Conservation (phyloP, 1,284 basidiomycete species). For the Irpex rosettiformis region DNA sequence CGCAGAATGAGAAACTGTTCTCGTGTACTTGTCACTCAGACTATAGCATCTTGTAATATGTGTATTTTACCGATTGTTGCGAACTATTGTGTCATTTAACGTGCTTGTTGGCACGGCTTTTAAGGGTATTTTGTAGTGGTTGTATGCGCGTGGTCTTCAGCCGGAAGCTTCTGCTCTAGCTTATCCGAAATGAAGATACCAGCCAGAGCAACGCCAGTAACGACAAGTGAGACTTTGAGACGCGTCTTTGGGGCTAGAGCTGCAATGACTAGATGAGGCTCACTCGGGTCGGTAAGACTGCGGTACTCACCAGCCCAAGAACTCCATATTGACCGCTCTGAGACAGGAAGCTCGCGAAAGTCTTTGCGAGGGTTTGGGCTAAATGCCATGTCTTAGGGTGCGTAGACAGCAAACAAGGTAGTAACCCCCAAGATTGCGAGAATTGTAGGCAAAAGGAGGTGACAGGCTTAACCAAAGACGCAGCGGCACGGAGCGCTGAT, state of each 20-base stretch:
- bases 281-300: not conserved
- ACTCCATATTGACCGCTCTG: constrained; percentile 29
- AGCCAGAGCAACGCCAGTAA: constrained; percentile 47
- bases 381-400: not conserved
- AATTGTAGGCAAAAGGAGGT: not conserved
- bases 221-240: constrained; percentile 51
- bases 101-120: not conserved
- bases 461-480: no score
- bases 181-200: constrained; percentile 56
- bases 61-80: not conserved
- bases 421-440: not conserved
- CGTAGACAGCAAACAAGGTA: not conserved
- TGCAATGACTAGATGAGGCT: constrained; percentile 22
- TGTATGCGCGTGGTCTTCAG: constrained; percentile 11
- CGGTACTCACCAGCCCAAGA: constrained; percentile 31
- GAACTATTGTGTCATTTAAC: not conserved
- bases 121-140: constrained; percentile 1
- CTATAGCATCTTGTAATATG: not conserved
- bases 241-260: constrained; percentile 59
- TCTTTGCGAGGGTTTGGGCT: not conserved
- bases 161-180: constrained; percentile 44
- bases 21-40: not conserved
- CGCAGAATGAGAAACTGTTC: not conserved
- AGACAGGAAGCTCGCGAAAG: constrained; percentile 11
- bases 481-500: no score